phyloP scores from a whole-genome alignment of 768 basidiomycete genomes.

The Termitomyces sp. region DNA sequence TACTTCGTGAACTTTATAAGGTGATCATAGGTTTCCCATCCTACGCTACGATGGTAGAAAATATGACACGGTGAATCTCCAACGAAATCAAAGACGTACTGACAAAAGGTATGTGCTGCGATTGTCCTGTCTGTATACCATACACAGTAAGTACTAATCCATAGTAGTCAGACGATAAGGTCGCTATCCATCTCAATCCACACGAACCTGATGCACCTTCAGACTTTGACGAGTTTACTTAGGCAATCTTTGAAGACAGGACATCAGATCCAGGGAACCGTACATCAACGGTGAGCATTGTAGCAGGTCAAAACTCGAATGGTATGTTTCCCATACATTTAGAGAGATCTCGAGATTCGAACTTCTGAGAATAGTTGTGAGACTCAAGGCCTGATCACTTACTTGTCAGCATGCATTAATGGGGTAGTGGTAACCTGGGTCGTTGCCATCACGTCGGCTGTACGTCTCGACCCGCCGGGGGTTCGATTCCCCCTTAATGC shows the following conservation, averaged over 20 bases:
- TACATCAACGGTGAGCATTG: conserved; percentile 10
- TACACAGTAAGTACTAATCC: conserved; percentile 7
- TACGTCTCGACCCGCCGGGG: conserved; percentile 88
- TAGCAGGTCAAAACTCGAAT: neutral
- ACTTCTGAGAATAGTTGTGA: too few relatives aligned
- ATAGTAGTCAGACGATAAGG: neutral
- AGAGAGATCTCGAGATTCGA: too few relatives aligned
- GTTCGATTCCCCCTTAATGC: conserved; percentile 82
- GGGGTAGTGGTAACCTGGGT: conserved; percentile 7
- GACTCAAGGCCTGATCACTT: too few relatives aligned
- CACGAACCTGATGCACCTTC: conserved; percentile 9
- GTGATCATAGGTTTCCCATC: conserved; percentile 9
- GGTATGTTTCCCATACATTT: neutral
- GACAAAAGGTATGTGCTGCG: conserved; percentile 7
- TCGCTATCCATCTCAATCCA: neutral
- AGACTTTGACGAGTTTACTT: conserved; percentile 1
- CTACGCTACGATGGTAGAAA: neutral
- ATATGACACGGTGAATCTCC: neutral
- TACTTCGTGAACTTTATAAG: conserved; percentile 3
- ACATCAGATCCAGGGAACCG: conserved; percentile 8
- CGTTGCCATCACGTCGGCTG: too few relatives aligned
- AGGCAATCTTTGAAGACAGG: conserved; percentile 5
- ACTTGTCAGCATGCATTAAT: conserved; percentile 2
- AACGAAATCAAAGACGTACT: conserved; percentile 1
- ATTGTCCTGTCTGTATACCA: conserved; percentile 7